Conservation (phyloP, 2,329 filamentous ascomycete genomes). For the Tolypocladium endophyticum region DNA sequence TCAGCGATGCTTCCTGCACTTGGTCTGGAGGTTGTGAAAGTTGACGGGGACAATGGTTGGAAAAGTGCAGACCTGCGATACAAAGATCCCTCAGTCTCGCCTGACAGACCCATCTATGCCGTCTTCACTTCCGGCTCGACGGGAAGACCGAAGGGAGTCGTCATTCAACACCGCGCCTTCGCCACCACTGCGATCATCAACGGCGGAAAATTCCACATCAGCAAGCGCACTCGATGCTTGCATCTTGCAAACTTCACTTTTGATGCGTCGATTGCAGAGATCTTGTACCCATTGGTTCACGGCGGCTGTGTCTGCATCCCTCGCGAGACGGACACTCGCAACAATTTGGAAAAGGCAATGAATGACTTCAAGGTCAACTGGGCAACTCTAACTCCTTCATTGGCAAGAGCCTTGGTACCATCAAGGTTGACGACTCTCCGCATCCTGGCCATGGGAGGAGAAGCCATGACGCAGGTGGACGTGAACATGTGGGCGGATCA, state of each 20-base stretch:
- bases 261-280: slow-evolving; percentile 7
- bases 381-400: slow-evolving; percentile 5
- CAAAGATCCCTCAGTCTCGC: not conserved
- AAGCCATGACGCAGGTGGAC: slow-evolving; percentile 16
- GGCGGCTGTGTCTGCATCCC: slow-evolving; percentile 9
- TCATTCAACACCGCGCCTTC: slow-evolving; percentile 3
- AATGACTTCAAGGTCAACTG: slow-evolving; percentile 1
- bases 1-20: not conserved
- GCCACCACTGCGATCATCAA: slow-evolving; percentile 1
- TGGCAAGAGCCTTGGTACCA: slow-evolving; percentile 1
- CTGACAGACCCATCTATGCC: slow-evolving; percentile 16
- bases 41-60: not conserved
- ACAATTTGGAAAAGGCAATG: slow-evolving; percentile 5
- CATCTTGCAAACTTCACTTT: slow-evolving; percentile 9
- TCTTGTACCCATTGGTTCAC: slow-evolving; percentile 5
- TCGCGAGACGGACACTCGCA: slow-evolving; percentile 4
- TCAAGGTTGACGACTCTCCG: slow-evolving; percentile 5
- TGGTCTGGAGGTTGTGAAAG: not conserved
- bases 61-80: not conserved
- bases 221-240: not conserved
- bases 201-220: not conserved
- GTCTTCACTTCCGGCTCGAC: slow-evolving; percentile 44
- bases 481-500: slow-evolving; percentile 7
- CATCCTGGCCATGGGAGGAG: slow-evolving; percentile 12
- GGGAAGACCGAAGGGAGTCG: slow-evolving; percentile 32